Evolutionary conservation across 306 rosid genomes (phyloP).

Genomic region (Acacia confusa): DNA sequence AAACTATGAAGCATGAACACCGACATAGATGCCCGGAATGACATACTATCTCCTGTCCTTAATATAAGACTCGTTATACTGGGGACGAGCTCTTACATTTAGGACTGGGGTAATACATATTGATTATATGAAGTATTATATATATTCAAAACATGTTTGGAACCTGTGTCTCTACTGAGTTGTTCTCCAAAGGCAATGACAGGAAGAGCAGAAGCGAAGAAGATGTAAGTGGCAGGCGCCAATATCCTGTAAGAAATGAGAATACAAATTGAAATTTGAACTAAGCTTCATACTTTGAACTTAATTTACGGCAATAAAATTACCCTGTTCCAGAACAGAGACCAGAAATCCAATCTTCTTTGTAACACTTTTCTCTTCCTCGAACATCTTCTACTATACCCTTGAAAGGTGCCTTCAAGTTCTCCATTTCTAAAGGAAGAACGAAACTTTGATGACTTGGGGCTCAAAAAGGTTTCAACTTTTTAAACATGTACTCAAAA

Average conservation of each 20-base stretch:
- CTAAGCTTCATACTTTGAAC: neutral
- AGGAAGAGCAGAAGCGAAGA: conserved; percentile 88
- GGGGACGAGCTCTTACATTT: too few relatives aligned
- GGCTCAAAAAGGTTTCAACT: neutral
- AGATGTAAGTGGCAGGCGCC: conserved; percentile 76
- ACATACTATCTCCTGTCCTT: too few relatives aligned
- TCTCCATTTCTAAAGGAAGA: conserved; percentile 47
- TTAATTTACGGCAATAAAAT: neutral
- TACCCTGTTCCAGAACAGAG: conserved; percentile 70
- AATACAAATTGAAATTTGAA: neutral
- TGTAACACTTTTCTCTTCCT: conserved; percentile 66
- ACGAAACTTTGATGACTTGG: neutral
- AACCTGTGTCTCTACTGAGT: conserved; percentile 73
- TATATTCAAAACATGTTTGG: neutral
- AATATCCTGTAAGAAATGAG: conserved; percentile 45
- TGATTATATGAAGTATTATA: too few relatives aligned
- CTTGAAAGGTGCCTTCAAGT: conserved; percentile 53
- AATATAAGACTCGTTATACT: too few relatives aligned
- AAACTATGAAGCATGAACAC: neutral
- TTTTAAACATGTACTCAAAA: neutral
- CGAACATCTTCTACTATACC: conserved; percentile 59
- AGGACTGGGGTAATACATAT: too few relatives aligned
- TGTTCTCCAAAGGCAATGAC: conserved; percentile 86
- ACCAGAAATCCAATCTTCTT: conserved; percentile 77
- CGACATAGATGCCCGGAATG: neutral